Evolutionary conservation across 2,329 filamentous ascomycete species (phyloP).

Genomic region (Fusarium lateritium): DNA sequence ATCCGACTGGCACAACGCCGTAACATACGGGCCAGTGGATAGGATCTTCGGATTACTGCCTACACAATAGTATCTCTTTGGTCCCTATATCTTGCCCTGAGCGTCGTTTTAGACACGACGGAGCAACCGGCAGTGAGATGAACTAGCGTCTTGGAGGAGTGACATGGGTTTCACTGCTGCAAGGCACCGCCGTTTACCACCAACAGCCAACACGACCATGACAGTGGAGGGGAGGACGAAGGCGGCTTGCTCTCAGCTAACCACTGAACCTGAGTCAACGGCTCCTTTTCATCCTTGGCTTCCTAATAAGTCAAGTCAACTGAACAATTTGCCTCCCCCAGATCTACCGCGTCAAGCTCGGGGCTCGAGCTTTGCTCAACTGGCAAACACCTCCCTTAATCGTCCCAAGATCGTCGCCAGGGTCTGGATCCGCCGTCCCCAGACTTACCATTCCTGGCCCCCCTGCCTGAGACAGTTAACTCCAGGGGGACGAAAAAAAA

Average conservation of each 20-base stretch:
- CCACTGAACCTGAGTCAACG: background rate
- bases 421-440: constrained; percentile 27
- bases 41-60: constrained; percentile 14
- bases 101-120: constrained; percentile 11
- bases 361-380: constrained; percentile 11
- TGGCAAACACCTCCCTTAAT: background rate
- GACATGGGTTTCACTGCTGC: constrained; percentile 34
- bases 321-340: constrained; percentile 1
- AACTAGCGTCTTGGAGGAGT: constrained; percentile 20
- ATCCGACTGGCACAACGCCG: constrained; percentile 21
- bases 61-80: background rate
- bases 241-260: constrained; percentile 3
- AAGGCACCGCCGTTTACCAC: constrained; percentile 36
- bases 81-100: no score
- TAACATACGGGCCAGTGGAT: constrained; percentile 14
- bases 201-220: constrained; percentile 2
- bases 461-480: constrained; percentile 13
- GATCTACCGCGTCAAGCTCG: constrained; percentile 19
- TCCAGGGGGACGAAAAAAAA: constrained; percentile 7
- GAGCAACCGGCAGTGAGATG: constrained; percentile 32
- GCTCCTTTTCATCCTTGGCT: background rate
- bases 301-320: background rate
- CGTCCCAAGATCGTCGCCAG: constrained; percentile 29
- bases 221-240: background rate
- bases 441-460: constrained; percentile 19